These are phyloP conservation scores for Pseudogymnoascus sp. DNA, from an alignment of 2,329 filamentous ascomycete species.

Conservation along the genomic window DNA sequence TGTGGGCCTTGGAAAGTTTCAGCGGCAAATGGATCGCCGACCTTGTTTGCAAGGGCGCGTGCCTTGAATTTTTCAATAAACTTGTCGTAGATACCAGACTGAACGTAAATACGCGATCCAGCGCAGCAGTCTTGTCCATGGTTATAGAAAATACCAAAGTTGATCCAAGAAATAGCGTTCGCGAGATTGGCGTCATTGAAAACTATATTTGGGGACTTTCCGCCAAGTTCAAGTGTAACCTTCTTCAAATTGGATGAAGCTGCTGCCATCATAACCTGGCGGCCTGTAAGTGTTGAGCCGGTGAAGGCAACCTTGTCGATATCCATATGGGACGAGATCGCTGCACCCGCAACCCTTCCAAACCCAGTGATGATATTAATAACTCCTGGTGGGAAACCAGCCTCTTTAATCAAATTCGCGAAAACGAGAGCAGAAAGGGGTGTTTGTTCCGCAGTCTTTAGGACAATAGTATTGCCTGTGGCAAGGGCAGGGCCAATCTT, in stretches of 20 bases:
- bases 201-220: conserved; percentile 55
- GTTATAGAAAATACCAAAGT: conserved; percentile 38
- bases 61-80: conserved; percentile 59
- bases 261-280: conserved; percentile 56
- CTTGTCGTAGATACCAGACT: conserved; percentile 62
- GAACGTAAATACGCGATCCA: conserved; percentile 60
- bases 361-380: conserved; percentile 58
- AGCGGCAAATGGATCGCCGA: conserved; percentile 57
- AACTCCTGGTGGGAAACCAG: conserved; percentile 57
- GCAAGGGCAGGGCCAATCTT: conserved; percentile 57
- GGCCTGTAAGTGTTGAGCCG: conserved; percentile 52
- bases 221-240: conserved; percentile 54
- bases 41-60: conserved; percentile 52
- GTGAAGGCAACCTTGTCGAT: conserved; percentile 61
- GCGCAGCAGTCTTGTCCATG: conserved; percentile 43
- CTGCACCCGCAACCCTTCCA: conserved; percentile 58
- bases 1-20: conserved; percentile 66
- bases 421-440: conserved; percentile 48
- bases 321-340: conserved; percentile 53
- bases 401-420: conserved; percentile 48
- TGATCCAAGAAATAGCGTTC: conserved; percentile 55
- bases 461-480: conserved; percentile 48
- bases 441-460: conserved; percentile 56
- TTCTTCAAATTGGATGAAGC: conserved; percentile 56
- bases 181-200: conserved; percentile 54